phyloP scores from a whole-genome alignment of 306 rosid genomes.

The Lagenaria siceraria region DNA sequence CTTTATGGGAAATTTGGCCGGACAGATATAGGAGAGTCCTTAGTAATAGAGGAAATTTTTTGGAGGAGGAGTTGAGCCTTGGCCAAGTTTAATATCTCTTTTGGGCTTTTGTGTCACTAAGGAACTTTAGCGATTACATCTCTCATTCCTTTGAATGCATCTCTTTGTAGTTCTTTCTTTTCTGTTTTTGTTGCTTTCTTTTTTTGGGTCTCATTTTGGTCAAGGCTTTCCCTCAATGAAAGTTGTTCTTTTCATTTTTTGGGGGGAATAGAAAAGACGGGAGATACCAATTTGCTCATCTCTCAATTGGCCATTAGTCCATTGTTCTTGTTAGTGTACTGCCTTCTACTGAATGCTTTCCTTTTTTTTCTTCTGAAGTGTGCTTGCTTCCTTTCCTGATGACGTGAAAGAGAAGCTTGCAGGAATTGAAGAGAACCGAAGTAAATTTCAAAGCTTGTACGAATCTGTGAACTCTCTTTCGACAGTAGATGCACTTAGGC shows the following conservation, averaged over 20 bases:
- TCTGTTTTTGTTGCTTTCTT: no score
- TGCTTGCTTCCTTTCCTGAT: conserved; percentile 56
- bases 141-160: not conserved
- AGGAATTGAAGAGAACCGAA: conserved; percentile 34
- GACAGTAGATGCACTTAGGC: conserved; percentile 45
- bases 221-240: no score
- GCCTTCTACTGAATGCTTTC: not conserved
- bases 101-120: not conserved
- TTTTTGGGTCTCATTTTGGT: not conserved
- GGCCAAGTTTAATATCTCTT: not conserved
- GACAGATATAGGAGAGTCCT: not conserved
- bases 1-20: no score
- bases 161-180: not conserved
- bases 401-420: conserved; percentile 44
- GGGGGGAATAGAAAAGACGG: no score
- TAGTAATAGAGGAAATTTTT: not conserved
- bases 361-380: conserved; percentile 31
- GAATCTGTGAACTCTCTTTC: conserved; percentile 56
- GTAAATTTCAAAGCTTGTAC: conserved; percentile 37
- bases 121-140: not conserved
- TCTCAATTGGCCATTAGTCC: not conserved
- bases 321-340: not conserved
- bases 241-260: no score
- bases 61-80: not conserved
- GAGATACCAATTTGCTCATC: not conserved